A percentile compares a stretch with the other conserved stretches of the same genome.
Evolutionary conservation across 331 rosid species (phyloP).

Genomic region (Quercus lobata): DNA sequence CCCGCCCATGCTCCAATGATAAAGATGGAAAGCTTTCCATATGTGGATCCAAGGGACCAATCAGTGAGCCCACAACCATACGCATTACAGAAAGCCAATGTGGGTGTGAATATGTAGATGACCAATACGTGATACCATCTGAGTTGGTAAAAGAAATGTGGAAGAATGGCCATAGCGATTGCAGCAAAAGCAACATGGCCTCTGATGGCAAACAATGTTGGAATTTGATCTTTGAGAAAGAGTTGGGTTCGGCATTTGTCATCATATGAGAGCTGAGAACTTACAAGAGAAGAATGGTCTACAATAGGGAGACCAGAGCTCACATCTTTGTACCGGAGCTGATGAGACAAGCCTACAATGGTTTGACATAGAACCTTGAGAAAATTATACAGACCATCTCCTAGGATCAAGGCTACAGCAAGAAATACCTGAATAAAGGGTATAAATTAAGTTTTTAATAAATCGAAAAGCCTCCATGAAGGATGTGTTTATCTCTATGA

Average conservation of each 20-base stretch:
- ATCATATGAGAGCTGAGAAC: slow-evolving; percentile 19
- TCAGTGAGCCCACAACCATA: slow-evolving; percentile 41
- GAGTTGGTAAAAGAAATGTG: slow-evolving; percentile 34
- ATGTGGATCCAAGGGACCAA: slow-evolving; percentile 34
- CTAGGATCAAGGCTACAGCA: slow-evolving; percentile 58
- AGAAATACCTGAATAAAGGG: slow-evolving; percentile 33
- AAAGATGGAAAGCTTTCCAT: slow-evolving; percentile 36
- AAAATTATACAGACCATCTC: slow-evolving; percentile 72
- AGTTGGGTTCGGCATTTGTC: slow-evolving; percentile 27
- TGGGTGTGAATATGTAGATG: slow-evolving; percentile 35
- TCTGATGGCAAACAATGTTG: slow-evolving; percentile 31
- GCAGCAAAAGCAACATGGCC: slow-evolving; percentile 36
- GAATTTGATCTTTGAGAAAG: slow-evolving; percentile 40
- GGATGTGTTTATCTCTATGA: neutral
- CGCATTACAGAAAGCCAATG: slow-evolving; percentile 38
- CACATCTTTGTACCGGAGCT: slow-evolving; percentile 28
- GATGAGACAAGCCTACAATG: slow-evolving; percentile 29
- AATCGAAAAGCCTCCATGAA: neutral
- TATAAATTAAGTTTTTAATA: slow-evolving; percentile 14
- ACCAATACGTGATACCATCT: slow-evolving; percentile 41
- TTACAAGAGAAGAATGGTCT: neutral
- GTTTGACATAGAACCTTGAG: slow-evolving; percentile 52
- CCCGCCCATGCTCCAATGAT: slow-evolving; percentile 38
- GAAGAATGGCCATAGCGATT: slow-evolving; percentile 26
- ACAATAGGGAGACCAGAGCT: slow-evolving; percentile 25